Base-by-base conservation (phyloP, 805 yeast species). In the Ogataea wickerhamii region DNA sequence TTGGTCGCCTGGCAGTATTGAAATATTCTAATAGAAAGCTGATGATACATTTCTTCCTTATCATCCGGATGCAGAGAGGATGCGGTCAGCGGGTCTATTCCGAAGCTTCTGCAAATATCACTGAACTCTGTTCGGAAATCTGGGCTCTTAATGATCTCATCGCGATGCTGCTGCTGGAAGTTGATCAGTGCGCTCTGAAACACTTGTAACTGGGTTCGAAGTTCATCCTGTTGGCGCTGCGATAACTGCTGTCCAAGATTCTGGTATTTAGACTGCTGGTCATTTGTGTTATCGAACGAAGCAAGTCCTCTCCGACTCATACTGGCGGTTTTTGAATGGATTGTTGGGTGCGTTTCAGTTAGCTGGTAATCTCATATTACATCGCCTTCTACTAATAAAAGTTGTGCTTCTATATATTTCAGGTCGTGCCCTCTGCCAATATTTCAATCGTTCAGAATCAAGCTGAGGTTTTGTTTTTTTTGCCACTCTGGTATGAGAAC, bases 121-220 rank as follows among this genome's bases (percentile, higher is more conserved):
- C 86, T 78, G 58, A 88, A 87, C 54, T 85, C 81, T 20, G 72
- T 64, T 21, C 94, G 67, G 51, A 87, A 74, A 40, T 76, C 76
- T 0, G 80, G 70, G 55, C 85, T 81, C 32, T 67, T 68, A 36
- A 74, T 63, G 30, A 89, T 79, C 47, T 83, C 87, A 6, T 70
- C 68, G 8, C 80, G 78, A 55, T 88, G 87, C 17, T 80, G 82
- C 28, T 67, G 68, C 11, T 93, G 87, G 60, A 87, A 87, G 47
- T 76, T 76, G n/a, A 82, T 61, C 25, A 91, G 64, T 1, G 88
- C 87, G 25, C 79, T 73, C 55, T 85, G 94, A 54, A 89, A 87
- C 11, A 84, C 82, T 11, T 74, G 69, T 3, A 89, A 61, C 56
- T 89, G 97, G 1, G 85, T 76, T 3, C 78, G 59, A 20, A 87